A percentile compares a stretch with the other conserved stretches of the same genome.
Evolutionary conservation across 2,329 filamentous ascomycete genomes (phyloP).

Genomic region (Phialemoniopsis sp.): DNA sequence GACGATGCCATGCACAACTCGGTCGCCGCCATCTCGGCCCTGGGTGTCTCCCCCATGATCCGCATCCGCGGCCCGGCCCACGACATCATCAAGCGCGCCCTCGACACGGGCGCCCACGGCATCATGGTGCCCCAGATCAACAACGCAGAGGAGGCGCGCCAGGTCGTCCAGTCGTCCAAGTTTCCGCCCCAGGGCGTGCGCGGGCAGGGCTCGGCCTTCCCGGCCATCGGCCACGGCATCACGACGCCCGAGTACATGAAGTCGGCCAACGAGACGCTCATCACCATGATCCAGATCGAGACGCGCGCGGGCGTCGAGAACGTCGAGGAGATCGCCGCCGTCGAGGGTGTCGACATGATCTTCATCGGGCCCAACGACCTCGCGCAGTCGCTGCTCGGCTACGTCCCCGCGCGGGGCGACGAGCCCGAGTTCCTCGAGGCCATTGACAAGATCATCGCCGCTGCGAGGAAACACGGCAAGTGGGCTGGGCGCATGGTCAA

Average conservation of each 20-base stretch:
- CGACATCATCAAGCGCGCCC: slow-evolving; percentile 45
- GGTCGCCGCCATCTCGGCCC: slow-evolving; percentile 44
- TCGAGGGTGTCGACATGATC: slow-evolving; percentile 35
- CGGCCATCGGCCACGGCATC: slow-evolving; percentile 37
- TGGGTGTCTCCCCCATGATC: slow-evolving; percentile 37
- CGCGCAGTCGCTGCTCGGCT: slow-evolving; percentile 36
- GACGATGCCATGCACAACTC: slow-evolving; percentile 50
- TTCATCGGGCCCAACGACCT: slow-evolving; percentile 43
- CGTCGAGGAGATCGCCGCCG: slow-evolving; percentile 35
- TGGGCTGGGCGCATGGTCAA: slow-evolving; percentile 44
- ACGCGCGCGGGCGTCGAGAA: slow-evolving; percentile 37
- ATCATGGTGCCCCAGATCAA: slow-evolving; percentile 43
- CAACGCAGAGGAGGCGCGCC: slow-evolving; percentile 37
- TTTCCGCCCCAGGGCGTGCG: slow-evolving; percentile 45
- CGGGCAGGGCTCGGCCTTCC: slow-evolving; percentile 46
- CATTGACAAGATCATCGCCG: no score
- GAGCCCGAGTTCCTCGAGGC: slow-evolving; percentile 44
- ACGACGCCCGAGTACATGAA: slow-evolving; percentile 44
- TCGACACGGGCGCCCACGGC: slow-evolving; percentile 46
- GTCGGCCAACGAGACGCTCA: slow-evolving; percentile 41
- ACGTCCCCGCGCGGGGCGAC: slow-evolving; percentile 39
- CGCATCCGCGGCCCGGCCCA: slow-evolving; percentile 29
- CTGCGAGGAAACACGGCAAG: slow-evolving; percentile 42
- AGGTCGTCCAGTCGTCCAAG: slow-evolving; percentile 42
- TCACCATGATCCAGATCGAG: slow-evolving; percentile 42